These are phyloP conservation scores for Neonectria neomacrospora DNA, from an alignment of 2,329 filamentous ascomycete genomes.

Conservation along the genomic window DNA sequence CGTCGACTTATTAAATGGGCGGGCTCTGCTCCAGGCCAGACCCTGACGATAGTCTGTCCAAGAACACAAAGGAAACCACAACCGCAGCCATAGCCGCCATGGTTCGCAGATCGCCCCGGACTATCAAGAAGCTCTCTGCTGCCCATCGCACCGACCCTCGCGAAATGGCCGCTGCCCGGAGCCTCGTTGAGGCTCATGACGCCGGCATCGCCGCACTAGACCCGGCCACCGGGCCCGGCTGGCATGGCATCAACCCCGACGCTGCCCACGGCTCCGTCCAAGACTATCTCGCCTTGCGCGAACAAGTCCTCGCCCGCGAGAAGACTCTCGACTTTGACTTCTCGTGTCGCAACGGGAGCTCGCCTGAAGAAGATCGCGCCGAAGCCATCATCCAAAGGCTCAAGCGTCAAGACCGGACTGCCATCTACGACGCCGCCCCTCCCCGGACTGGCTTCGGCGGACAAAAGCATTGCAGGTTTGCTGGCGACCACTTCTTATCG, in stretches of 20 bases:
- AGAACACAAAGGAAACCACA: constrained; percentile 21
- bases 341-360: constrained; percentile 47
- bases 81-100: constrained; percentile 24
- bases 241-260: constrained; percentile 3
- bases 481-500: constrained; percentile 68
- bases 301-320: constrained; percentile 48
- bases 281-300: constrained; percentile 49
- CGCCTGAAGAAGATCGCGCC: constrained; percentile 50
- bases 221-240: constrained; percentile 7
- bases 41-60: constrained; percentile 1
- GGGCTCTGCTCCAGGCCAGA: constrained; percentile 43
- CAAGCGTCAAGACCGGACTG: constrained; percentile 49
- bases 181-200: constrained; percentile 43
- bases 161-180: constrained; percentile 39
- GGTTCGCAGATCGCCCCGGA: constrained; percentile 27
- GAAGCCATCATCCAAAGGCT: constrained; percentile 55
- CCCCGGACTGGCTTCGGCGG: constrained; percentile 52
- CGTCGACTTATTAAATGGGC: constrained; percentile 39
- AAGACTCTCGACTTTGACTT: constrained; percentile 55
- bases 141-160: constrained; percentile 18
- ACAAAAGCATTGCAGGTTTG: constrained; percentile 58
- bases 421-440: constrained; percentile 50
- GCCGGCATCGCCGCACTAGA: constrained; percentile 31
- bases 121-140: constrained; percentile 10
- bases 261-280: constrained; percentile 26